Percentiles rank a stretch among this genome's conserved stretches.
Evolutionary conservation across 441 rosid species (phyloP).

Genomic region (Adansonia rubrostipa): DNA sequence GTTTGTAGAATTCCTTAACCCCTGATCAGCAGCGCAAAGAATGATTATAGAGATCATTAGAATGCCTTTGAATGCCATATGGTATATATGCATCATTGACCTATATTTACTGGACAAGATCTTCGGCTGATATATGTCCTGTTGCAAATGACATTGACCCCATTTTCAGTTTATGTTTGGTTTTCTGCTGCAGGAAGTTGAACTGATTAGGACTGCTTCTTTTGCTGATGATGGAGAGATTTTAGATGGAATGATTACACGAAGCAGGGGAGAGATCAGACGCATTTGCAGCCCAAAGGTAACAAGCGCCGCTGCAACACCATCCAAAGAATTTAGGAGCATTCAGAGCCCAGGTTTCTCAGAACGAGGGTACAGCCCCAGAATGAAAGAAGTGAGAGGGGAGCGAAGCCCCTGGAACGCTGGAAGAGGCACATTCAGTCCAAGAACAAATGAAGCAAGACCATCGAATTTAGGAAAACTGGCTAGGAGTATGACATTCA

Average conservation of each 20-base stretch:
- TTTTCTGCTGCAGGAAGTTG: conserved; percentile 43
- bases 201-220: conserved; percentile 57
- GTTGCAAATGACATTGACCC: neutral
- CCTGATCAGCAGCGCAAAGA: neutral
- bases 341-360: conserved; percentile 61
- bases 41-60: neutral
- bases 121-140: neutral
- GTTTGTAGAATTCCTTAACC: conserved; percentile 20
- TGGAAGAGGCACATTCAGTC: conserved; percentile 70
- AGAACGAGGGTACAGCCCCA: conserved; percentile 59
- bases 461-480: conserved; percentile 65
- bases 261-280: conserved; percentile 70
- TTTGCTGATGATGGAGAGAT: conserved; percentile 67
- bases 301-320: conserved; percentile 43
- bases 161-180: neutral
- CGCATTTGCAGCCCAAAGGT: conserved; percentile 49
- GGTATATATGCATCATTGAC: neutral
- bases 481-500: conserved; percentile 33
- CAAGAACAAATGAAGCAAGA: conserved; percentile 52
- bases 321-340: conserved; percentile 50
- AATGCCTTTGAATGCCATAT: neutral
- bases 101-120: neutral
- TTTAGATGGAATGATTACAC: conserved; percentile 62
- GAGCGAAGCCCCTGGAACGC: conserved; percentile 53
- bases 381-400: conserved; percentile 56